Evolutionary conservation across 257 asterid species (phyloP), one percentile per base, ranked within the genome.

Genomic region (Penstemon davidsonii): DNA sequence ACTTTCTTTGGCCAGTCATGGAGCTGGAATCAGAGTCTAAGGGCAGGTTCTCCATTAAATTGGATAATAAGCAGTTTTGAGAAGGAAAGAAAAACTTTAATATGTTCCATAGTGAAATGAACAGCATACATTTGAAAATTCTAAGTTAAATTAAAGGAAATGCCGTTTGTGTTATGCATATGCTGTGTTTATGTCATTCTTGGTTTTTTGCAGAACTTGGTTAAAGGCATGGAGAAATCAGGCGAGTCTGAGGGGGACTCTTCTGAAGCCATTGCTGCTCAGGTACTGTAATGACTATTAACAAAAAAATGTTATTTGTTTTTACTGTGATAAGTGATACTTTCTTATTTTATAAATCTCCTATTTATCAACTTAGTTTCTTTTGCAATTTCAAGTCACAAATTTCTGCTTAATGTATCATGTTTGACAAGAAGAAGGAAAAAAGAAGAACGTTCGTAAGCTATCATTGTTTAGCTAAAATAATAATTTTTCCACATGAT

Each of bases 231-330:
- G 75, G 96, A 83, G 70, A 78, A 77, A 60, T 62, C 75, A 2
- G 87, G 86, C 55, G 87, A 79, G n/a, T 8, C 70, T 2, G 96
- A 84, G 55, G 86, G 82, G 37, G 77, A 81, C 25, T 7, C 78
- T 45, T 76, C 88, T 41, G 97, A 90, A 62, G 85, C 81, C 51
- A 60, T 85, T 55, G 88, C 86, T 52, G 61, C 84, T 57, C 96
- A 91, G 92, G 97, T 88, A 75, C 66, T 56, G 18, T 13, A 36
- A 15, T 41, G 5, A 25, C 33, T 25, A 25, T 25, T 25, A 25
- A 25, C 6, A 5, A 62, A 40, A 15, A 63, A 55, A 57, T 66
- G 36, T 41, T 49, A 3, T 38, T 13, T 44, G 41, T 5, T n/a
- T 57, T 50, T 36, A 19, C 7, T 44, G 37, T 10, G 33, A 25